These are phyloP conservation scores for Phlebiopsis gigantea DNA, from an alignment of 768 basidiomycete genomes.

Conservation along the genomic window DNA sequence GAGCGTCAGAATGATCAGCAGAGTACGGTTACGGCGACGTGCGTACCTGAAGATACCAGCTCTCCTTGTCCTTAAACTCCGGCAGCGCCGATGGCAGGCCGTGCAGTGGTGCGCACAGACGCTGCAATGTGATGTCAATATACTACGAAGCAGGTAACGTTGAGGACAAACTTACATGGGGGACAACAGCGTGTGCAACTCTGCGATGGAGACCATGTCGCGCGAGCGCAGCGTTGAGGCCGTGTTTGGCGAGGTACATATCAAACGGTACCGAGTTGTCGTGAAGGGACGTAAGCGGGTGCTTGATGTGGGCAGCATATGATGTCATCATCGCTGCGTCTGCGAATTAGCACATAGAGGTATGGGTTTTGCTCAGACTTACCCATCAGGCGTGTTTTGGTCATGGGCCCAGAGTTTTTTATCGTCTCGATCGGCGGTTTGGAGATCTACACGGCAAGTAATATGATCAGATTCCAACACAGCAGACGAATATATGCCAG, in stretches of 20 bases:
- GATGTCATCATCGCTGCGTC: background rate
- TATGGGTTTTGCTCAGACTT: too few relatives aligned
- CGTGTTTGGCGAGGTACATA: conserved; percentile 28
- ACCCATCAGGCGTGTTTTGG: too few relatives aligned
- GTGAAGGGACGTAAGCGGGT: conserved; percentile 17
- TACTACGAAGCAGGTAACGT: background rate
- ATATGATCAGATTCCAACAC: background rate
- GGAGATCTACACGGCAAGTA: background rate
- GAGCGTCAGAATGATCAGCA: background rate
- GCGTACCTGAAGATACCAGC: conserved; percentile 30
- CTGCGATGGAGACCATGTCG: conserved; percentile 20
- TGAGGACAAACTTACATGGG: conserved; percentile 29
- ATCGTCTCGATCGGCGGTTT: background rate
- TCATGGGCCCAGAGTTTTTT: background rate
- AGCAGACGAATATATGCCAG: background rate
- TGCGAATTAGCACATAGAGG: background rate
- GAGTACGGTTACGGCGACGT: background rate
- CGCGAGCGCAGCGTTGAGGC: conserved; percentile 19
- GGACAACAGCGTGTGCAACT: conserved; percentile 30
- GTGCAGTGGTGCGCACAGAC: conserved; percentile 25
- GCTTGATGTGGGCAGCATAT: background rate
- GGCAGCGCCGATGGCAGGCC: conserved; percentile 27
- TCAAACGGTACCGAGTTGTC: conserved; percentile 35
- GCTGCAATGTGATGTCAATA: conserved; percentile 22
- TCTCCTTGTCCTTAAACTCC: conserved; percentile 27